Base-by-base conservation (phyloP, 2,329 filamentous ascomycete genomes). In the Fusarium decemcellulare region DNA sequence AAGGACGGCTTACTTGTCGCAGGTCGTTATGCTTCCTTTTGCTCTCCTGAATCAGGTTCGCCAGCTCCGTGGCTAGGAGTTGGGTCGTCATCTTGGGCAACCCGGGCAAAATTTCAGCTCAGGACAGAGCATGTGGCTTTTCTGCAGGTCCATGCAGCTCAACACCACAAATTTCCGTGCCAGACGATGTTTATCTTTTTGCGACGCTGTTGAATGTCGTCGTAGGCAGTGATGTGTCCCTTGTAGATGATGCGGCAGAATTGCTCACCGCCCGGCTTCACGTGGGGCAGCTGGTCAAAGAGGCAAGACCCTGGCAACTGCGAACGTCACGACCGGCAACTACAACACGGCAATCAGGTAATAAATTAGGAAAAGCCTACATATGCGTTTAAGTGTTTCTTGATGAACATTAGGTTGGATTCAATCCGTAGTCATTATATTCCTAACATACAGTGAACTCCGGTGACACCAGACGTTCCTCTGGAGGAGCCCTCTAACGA, bases 21-120 rank as follows among this genome's bases (percentile, higher is more conserved):
- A 99, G 86, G 76, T 98, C 96, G 73, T 92, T 90, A 80, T 98
- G 92, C 82, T 97, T 98, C 76, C 95, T 90, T 82, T 97, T 98
- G 78, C 95, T 96, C 84, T 99, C 96, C 81, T 97, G 93, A 75
- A 97, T 92, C 79, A 98, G 89, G 83, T 93, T 97, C 76, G 92
- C 89, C 79, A 98, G 89, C 87, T 98, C 95, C 62, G 93, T 91
- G 77, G 91, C 90, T 76, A 98, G 88, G 76, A 97, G 91, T 87
- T 97, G 93, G 76, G 94, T 92, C 80, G 94, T 97, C 94, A 97
- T 97, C 76, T 83, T 91, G 79, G 69, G 68, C 72, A 63, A 62
- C 55, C 58, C 62, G 50, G 70, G 60, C 59, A 42, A 61, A 51
- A 48, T 65, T 63, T 59, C 60, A 53, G 72, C 75, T 74, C 74